Evolutionary conservation across 1,284 basidiomycete species (phyloP).

Genomic region (Puccinia hordei): DNA sequence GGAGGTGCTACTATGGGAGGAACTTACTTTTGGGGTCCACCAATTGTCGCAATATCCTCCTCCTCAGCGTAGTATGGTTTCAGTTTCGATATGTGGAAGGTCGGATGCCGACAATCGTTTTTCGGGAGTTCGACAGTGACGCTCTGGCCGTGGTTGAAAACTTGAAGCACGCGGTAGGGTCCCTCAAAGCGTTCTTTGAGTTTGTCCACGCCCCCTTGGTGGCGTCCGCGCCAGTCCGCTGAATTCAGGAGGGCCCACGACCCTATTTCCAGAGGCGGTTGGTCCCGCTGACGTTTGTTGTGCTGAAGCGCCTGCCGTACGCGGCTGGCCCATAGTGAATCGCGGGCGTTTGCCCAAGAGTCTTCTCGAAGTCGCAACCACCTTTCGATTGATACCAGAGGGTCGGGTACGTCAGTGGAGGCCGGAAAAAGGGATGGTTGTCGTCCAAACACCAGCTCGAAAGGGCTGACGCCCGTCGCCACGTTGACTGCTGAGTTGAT

Average conservation of each 20-base stretch:
- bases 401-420: neutral
- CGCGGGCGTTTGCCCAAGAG: neutral
- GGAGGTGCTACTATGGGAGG: neutral
- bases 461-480: too few species aligned
- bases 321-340: neutral
- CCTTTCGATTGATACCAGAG: neutral
- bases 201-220: constrained; percentile 1
- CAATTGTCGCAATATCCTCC: neutral
- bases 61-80: neutral
- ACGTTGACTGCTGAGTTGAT: too few species aligned
- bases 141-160: neutral
- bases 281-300: neutral
- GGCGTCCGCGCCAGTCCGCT: constrained; percentile 11
- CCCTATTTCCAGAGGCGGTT: neutral
- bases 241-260: neutral
- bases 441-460: neutral
- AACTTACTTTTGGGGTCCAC: neutral
- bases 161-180: neutral
- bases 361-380: neutral
- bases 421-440: constrained; percentile 5
- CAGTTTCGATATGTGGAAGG: neutral
- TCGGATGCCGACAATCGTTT: neutral
- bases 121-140: neutral
- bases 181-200: constrained; percentile 20
- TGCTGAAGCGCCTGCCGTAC: neutral